Conservation (phyloP, 306 rosid genomes). For the Canavalia ensiformis region DNA sequence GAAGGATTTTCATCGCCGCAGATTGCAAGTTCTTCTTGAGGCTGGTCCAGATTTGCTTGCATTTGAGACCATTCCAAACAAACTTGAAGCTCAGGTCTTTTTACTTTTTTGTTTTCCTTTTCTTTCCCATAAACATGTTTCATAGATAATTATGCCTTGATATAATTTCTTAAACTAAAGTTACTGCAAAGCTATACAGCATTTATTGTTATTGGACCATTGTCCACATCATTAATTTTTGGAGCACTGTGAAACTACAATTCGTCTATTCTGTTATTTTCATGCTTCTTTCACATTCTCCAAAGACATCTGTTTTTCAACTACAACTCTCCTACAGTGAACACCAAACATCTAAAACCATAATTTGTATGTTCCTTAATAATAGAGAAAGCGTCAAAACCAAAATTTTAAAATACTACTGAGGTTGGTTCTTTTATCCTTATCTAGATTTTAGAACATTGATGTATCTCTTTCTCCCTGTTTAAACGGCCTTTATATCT, state of each 20-base stretch:
- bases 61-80: constrained; percentile 91
- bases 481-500: background rate
- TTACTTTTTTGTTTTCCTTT: background rate
- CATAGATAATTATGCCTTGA: background rate
- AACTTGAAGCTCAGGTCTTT: constrained; percentile 83
- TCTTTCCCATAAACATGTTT: constrained; percentile 13
- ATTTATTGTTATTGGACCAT: background rate
- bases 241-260: background rate
- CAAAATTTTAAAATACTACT: background rate
- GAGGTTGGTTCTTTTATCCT: background rate
- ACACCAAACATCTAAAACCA: background rate
- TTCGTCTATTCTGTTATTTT: constrained; percentile 25
- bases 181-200: background rate
- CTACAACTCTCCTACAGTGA: background rate
- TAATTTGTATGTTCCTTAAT: background rate
- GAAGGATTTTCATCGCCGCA: constrained; percentile 88
- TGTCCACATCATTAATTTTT: background rate
- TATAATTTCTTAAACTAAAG: constrained; percentile 19
- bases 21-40: constrained; percentile 80
- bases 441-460: too few relatives aligned
- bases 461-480: background rate
- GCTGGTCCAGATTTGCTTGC: constrained; percentile 92
- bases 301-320: background rate
- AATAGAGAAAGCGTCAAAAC: background rate
- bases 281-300: background rate